Percentiles rank a stretch among this genome's conserved stretches.
These are phyloP conservation scores for Clavaria fumosa DNA, from an alignment of 768 basidiomycete genomes.

Conservation along the genomic window DNA sequence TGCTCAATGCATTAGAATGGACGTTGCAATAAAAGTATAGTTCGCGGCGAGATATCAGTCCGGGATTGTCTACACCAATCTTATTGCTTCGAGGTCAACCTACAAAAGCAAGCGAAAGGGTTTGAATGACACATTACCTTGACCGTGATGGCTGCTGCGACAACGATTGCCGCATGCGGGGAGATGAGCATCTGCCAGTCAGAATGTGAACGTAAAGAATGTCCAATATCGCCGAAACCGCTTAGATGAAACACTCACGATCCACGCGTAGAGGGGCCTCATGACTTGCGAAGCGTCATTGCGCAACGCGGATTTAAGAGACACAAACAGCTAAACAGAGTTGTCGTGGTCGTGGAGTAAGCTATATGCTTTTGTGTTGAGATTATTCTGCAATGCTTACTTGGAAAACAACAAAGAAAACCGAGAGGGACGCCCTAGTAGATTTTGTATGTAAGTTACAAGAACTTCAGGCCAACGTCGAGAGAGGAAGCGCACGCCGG, in stretches of 20 bases:
- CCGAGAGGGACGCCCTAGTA: neutral
- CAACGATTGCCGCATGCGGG: neutral
- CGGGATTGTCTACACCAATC: neutral
- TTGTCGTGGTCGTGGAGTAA: too few relatives aligned
- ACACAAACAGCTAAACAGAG: neutral
- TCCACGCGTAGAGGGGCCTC: neutral
- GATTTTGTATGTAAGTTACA: neutral
- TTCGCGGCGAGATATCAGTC: neutral
- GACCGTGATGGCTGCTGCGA: neutral
- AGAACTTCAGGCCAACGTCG: neutral
- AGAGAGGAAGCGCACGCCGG: neutral
- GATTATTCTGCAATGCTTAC: too few relatives aligned
- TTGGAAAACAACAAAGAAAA: neutral
- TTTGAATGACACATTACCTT: neutral
- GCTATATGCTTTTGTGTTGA: too few relatives aligned
- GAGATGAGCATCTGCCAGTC: neutral
- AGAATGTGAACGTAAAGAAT: neutral
- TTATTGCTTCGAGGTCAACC: neutral
- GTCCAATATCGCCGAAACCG: neutral
- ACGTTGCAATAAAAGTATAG: slow-evolving; percentile 1
- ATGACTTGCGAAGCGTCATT: neutral
- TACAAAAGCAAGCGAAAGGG: neutral
- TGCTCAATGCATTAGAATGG: neutral
- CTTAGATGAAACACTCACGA: neutral
- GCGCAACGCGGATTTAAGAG: neutral